Conservation (phyloP, 1,139 yeast species). For the Yamadazyma diospyri region DNA sequence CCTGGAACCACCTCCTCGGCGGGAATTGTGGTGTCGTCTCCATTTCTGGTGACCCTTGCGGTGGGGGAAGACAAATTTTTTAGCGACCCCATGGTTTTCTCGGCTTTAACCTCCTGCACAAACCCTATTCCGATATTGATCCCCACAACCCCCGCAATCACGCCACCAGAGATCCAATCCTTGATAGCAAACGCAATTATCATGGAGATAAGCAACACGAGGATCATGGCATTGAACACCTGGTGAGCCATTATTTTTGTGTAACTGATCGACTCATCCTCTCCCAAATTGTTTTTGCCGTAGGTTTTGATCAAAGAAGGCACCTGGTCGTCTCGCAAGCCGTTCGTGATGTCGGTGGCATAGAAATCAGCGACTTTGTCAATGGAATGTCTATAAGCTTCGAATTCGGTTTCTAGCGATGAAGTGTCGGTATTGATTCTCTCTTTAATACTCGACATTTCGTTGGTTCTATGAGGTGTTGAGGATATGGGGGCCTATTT, state of each 20-base stretch:
- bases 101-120: conserved; percentile 70
- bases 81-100: conserved; percentile 77
- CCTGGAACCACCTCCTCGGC: conserved; percentile 78
- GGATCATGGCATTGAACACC: conserved; percentile 75
- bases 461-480: no score
- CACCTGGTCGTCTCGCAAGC: conserved; percentile 44
- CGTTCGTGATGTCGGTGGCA: conserved; percentile 39
- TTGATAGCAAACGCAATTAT: conserved; percentile 68
- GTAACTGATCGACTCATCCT: conserved; percentile 55
- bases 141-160: conserved; percentile 65
- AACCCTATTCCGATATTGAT: conserved; percentile 70
- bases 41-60: conserved; percentile 66
- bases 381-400: conserved; percentile 32
- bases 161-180: conserved; percentile 86
- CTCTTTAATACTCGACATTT: conserved; percentile 10
- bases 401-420: conserved; percentile 11
- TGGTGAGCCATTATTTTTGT: conserved; percentile 62
- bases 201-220: conserved; percentile 73
- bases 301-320: conserved; percentile 20
- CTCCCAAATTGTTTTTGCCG: conserved; percentile 65
- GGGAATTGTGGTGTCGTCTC: conserved; percentile 55
- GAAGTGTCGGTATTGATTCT: conserved; percentile 15
- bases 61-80: conserved; percentile 68
- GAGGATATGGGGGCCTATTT: background rate
- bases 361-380: conserved; percentile 34